Evolutionary conservation across 2,329 filamentous ascomycete genomes (phyloP), one percentile per base, ranked within the genome.

Genomic region (Teratosphaeria viscida): DNA sequence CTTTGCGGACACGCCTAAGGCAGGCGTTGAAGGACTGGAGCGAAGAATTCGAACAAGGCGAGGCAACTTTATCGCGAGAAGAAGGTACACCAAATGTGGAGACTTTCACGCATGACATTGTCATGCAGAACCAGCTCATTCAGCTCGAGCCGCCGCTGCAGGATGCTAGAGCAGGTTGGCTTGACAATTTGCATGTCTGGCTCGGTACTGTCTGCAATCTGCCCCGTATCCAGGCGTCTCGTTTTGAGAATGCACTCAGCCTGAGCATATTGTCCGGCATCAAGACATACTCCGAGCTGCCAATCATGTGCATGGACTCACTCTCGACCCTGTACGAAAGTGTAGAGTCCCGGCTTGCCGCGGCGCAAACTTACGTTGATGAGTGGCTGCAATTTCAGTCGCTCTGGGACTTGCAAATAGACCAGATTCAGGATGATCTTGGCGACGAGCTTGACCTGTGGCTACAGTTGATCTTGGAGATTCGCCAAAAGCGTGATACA

Each of bases 351-450:
- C 95, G 94, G 74, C 77, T 99, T 4, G 80, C 82, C 16, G 85
- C 88, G 52, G 90, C 97, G 35, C 84, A 88, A 43, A 80, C 81
- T 3, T 99, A 99, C 67, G 90, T 99, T 10, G 91, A 96, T 72
- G 95, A 97, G 74, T 99, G 94, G 94, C 81, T 99, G 54, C 94
- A 96, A 68, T 99, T 97, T 76, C 94, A 99, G 74, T 97, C 92
- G 6, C 82, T 99, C 0, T 99, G 94, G 94, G 94, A 99, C 77
- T 81, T 99, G 60, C 92, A 96, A 72, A 90, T 92, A 2, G 92
- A 96, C 64, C 90, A 96, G 66, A 91, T 99, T 1, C 96, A 96
- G 70, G 90, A 95, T 62, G 84, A 89, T 57, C 82, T 99, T 7
- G 92, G 92, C 11, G 92, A 97, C 64, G 88, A 96, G 70, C 82